phyloP scores from a whole-genome alignment of 306 rosid species.

The Quercus berberidifolia region DNA sequence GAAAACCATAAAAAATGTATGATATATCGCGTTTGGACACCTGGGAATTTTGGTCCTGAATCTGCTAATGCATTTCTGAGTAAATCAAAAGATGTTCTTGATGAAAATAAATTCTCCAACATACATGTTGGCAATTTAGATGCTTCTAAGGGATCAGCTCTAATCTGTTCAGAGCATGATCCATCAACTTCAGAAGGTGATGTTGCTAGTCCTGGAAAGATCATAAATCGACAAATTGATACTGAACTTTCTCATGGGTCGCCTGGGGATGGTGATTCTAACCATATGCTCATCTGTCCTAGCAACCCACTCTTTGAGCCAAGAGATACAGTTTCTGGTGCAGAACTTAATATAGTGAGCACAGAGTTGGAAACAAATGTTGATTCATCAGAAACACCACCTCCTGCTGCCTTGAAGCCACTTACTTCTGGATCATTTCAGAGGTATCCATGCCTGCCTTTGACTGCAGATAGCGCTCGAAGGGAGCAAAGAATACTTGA shows the following conservation, averaged over 20 bases:
- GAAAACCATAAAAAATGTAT: constrained; percentile 56
- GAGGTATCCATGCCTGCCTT: constrained; percentile 45
- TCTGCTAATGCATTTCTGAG: constrained; percentile 29
- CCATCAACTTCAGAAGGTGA: constrained; percentile 25
- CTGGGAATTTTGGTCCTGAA: constrained; percentile 56
- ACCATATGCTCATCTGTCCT: constrained; percentile 8
- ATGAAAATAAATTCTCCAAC: constrained; percentile 33
- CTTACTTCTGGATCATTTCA: constrained; percentile 35
- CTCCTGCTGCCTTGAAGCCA: constrained; percentile 34
- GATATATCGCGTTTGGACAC: constrained; percentile 72
- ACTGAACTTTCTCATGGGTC: constrained; percentile 32
- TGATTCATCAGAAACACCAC: constrained; percentile 25
- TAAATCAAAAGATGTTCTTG: constrained; percentile 22
- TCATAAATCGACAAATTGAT: constrained; percentile 28
- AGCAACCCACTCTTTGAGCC: constrained; percentile 31
- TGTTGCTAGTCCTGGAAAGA: constrained; percentile 23
- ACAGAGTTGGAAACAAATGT: constrained; percentile 32
- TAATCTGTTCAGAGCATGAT: constrained; percentile 24
- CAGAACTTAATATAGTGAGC: constrained; percentile 26
- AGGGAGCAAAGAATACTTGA: constrained; percentile 81
- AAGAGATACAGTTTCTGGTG: constrained; percentile 28
- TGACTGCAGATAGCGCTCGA: constrained; percentile 43
- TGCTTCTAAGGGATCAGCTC: constrained; percentile 31
- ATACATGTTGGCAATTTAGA: constrained; percentile 20
- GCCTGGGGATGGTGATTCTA: constrained; percentile 33